Percentiles rank a stretch among this genome's conserved stretches.
phyloP scores from a whole-genome alignment of 1,139 yeast species.

The Meyerozyma carpophila region DNA sequence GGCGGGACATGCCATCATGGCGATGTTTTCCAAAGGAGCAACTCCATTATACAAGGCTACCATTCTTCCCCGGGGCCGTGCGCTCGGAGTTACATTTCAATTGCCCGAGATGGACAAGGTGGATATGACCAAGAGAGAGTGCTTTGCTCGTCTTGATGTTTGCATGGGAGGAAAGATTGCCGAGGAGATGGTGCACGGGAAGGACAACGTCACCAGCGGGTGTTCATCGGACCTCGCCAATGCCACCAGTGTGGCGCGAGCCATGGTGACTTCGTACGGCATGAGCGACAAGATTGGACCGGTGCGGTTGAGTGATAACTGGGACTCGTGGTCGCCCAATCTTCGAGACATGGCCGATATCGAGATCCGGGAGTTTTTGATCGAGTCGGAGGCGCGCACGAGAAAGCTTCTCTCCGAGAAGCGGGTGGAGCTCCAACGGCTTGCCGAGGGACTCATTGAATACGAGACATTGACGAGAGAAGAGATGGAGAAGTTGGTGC shows the following conservation, averaged over 20 bases:
- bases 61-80: conserved; percentile 92
- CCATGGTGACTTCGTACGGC: conserved; percentile 95
- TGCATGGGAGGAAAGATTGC: conserved; percentile 99
- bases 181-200: conserved; percentile 87
- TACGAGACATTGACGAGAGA: conserved; percentile 91
- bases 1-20: conserved; percentile 99
- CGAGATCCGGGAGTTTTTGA: conserved; percentile 74
- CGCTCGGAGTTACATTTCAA: conserved; percentile 94
- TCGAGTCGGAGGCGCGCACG: conserved; percentile 76
- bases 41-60: conserved; percentile 96
- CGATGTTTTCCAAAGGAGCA: conserved; percentile 92
- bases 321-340: conserved; percentile 92
- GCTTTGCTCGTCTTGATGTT: conserved; percentile 88
- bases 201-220: conserved; percentile 89
- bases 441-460: conserved; percentile 91
- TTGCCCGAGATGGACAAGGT: conserved; percentile 98
- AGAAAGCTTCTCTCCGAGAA: conserved; percentile 58
- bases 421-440: conserved; percentile 68
- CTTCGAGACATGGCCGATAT: conserved; percentile 87
- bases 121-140: conserved; percentile 84
- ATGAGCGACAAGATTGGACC: conserved; percentile 96
- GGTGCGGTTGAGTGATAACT: conserved; percentile 75
- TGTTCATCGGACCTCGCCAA: conserved; percentile 86
- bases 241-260: conserved; percentile 91
- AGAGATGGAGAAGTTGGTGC: conserved; percentile 82